Evolutionary conservation across 2,329 filamentous ascomycete genomes (phyloP), one percentile per base, ranked within the genome.

Genomic region (Penicillium palitans): DNA sequence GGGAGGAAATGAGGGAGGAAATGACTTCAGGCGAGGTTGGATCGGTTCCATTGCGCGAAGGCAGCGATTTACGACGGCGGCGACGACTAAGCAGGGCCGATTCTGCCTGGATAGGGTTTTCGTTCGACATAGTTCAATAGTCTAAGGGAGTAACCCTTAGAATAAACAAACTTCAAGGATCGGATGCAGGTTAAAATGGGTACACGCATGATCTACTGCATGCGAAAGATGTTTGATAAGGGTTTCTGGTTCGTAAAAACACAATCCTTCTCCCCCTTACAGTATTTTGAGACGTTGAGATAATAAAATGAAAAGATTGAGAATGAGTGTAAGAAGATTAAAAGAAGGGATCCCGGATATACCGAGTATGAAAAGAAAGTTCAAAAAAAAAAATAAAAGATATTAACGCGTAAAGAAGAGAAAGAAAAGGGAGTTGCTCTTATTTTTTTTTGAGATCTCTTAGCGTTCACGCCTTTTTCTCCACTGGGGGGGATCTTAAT

Each of bases 1-100:
- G 79, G 31, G 85, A 86, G 60, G 84, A 83, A 70, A 87, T 85
- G 59, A 88, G 79, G 48, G 82, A 84, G 17, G 83, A 83, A 61
- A 88, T 81, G 31, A 81, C 74, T 63, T 80, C 78, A 19, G 78
- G 76, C 21, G 78, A 80, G n/a, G 77, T 75, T 41, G 76, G 74
- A 63, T 78, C 75, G 51, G 75, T 66, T 33, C 67, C 66, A 41
- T 54, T 54, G 55, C 71, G 74, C 52, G 67, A 67, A 45, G 73
- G 70, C 50, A 73, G 64, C 29, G 79, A 75, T 52, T 77, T 79
- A 62, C 84, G 83, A 71, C 77, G 78, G 62, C 71, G 77, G 67
- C 65, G 71, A 50, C 61, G 70, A 58, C 54, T 71, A 57, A 65
- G 68, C 59, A 71, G 65, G n/a, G 66, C 65, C 19, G 66, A 67